Percentiles rank a stretch among this genome's conserved stretches.
Evolutionary conservation across 495 filamentous ascomycete genomes (phyloP).

Genomic region (Cercophora scortea): DNA sequence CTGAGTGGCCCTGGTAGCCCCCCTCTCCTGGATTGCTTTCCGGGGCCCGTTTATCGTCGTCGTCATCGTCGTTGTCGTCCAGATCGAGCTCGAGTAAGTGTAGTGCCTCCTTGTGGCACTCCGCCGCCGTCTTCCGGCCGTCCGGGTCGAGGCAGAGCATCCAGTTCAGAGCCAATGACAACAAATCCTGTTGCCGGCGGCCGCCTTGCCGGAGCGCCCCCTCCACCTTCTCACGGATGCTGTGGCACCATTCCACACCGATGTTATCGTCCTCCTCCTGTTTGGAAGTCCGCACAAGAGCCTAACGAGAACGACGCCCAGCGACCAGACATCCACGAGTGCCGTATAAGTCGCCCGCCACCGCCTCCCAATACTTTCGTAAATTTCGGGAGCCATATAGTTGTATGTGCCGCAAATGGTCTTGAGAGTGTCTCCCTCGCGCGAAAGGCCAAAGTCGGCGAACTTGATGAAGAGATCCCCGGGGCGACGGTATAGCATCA

Average conservation of each 20-base stretch:
- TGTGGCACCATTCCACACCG: neutral
- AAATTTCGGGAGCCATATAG: neutral
- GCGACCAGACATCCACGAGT: neutral
- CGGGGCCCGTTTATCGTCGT: no score
- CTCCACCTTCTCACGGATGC: neutral
- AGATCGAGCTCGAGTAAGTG: neutral
- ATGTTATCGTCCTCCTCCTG: neutral
- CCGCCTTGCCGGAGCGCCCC: neutral
- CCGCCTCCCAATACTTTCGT: neutral
- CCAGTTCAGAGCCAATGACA: neutral
- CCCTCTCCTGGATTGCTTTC: neutral
- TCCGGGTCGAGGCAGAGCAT: neutral
- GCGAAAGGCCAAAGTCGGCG: constrained; percentile 2
- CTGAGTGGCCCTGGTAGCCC: neutral
- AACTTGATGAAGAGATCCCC: constrained; percentile 2
- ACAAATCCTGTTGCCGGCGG: neutral
- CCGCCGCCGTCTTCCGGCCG: neutral
- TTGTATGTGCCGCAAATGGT: neutral
- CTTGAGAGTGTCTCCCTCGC: neutral
- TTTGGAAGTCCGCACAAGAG: neutral
- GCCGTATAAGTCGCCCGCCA: neutral
- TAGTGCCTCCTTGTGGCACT: neutral
- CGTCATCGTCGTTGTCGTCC: neutral
- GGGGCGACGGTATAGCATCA: neutral
- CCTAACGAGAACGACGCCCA: neutral